Base-by-base conservation (phyloP, 345 rosid species). In the Gossypium anomalum region DNA sequence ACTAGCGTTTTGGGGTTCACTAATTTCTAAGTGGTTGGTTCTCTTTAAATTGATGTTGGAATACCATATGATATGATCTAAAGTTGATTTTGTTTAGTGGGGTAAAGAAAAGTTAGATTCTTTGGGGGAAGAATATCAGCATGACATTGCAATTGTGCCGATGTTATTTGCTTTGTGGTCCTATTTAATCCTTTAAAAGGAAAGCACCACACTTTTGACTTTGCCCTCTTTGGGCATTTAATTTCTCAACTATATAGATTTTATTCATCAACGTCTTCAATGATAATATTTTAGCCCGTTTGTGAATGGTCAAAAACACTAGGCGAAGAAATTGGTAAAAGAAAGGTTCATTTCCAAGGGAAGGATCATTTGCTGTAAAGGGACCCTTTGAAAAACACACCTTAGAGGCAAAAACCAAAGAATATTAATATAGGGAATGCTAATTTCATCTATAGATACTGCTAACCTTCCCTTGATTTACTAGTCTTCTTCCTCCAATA, bases 31-130 rank as follows among this genome's bases (percentile, higher is more conserved):
- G 5, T 41, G 68, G 49, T 17, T 41, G 48, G 29, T 44, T 43
- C 17, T 65, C 70, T 65, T 43, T 65, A 65, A n/a, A n/a, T 19
- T 65, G 52, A 19, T 43, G 51, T 65, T 65, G 19, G 17, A 62
- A 62, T 62, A 8, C 34, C 20, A 27, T 60, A 62, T 62, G 41
- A 34, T 34, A 4, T 5, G 47, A 64, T 17, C 67, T 13, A 47
- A 47, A 67, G 55, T 45, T 47, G 41, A 34, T 34, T 4, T 34
- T 4, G 14, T 11, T 7, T 66, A 22, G 38, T 67, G 71, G 71
- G 38, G 8, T 3, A 17, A 41, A 4, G 52, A 19, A 67, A 47
- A 47, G 41, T 67, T 22, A 14, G 56, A 67, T 67, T 67, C 71
- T 23, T 67, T 67, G 11, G 55, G 55, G 13, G 19, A 67, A 67